A percentile compares a stretch with the other conserved stretches of the same genome.
Conservation (phyloP, 805 yeast species). For the Ogataea saltuana region DNA sequence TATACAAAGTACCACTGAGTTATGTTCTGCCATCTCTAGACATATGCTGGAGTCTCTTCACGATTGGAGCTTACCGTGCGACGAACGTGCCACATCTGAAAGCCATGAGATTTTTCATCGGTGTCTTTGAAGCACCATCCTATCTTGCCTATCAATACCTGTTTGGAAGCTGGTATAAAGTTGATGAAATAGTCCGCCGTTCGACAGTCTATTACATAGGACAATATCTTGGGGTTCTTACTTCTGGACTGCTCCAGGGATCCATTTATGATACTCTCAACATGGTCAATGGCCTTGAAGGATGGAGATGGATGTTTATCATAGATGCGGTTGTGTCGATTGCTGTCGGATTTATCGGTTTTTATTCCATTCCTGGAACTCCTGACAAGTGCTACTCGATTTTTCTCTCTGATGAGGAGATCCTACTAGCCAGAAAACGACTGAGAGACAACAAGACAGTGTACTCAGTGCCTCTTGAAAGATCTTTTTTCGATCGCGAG, state of each 20-base stretch:
- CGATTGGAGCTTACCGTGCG: slow-evolving; percentile 55
- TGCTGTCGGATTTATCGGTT: slow-evolving; percentile 42
- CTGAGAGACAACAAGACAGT: slow-evolving; percentile 33
- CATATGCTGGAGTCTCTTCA: slow-evolving; percentile 64
- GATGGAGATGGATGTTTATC: slow-evolving; percentile 56
- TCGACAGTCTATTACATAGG: slow-evolving; percentile 65
- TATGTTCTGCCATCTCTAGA: slow-evolving; percentile 56
- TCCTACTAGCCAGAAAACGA: slow-evolving; percentile 48
- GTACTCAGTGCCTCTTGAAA: slow-evolving; percentile 26
- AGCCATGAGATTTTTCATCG: slow-evolving; percentile 64
- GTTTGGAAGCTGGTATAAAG: slow-evolving; percentile 56
- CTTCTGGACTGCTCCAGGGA: slow-evolving; percentile 54
- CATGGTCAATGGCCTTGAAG: slow-evolving; percentile 33
- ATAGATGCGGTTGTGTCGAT: slow-evolving; percentile 46
- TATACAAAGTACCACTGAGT: slow-evolving; percentile 50
- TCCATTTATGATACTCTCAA: slow-evolving; percentile 33
- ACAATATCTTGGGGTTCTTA: slow-evolving; percentile 56
- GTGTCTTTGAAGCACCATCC: slow-evolving; percentile 65
- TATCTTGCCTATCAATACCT: slow-evolving; percentile 62
- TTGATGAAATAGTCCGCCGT: slow-evolving; percentile 58
- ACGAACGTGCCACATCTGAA: slow-evolving; percentile 51
- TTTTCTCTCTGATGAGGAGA: slow-evolving; percentile 43
- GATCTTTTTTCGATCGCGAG: slow-evolving; percentile 43
- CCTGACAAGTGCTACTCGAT: slow-evolving; percentile 43
- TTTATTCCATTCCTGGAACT: slow-evolving; percentile 45